A percentile compares a stretch with the other conserved stretches of the same genome.
Evolutionary conservation across 1,284 basidiomycete species (phyloP).

Genomic region (Fomitiporia mediterranea): DNA sequence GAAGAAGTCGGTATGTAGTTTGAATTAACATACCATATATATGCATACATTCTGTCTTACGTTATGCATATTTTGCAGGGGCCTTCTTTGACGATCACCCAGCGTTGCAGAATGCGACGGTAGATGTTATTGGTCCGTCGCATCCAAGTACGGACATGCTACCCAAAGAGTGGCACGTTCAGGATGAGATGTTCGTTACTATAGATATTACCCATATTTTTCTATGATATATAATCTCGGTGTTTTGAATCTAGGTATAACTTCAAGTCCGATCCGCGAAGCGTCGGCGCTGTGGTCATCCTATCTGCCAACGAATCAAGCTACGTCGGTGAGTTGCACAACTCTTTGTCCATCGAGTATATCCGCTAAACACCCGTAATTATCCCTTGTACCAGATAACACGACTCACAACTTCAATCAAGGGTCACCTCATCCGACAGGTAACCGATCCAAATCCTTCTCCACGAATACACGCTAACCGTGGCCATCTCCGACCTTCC

Average conservation of each 20-base stretch:
- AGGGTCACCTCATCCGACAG: slow-evolving; percentile 61
- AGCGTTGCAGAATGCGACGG: slow-evolving; percentile 55
- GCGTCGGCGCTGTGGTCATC: slow-evolving; percentile 58
- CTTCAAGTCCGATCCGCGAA: slow-evolving; percentile 72
- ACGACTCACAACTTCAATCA: slow-evolving; percentile 49
- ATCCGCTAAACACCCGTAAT: slow-evolving; percentile 12
- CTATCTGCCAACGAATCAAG: slow-evolving; percentile 66
- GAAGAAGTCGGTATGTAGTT: slow-evolving; percentile 38
- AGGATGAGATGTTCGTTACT: slow-evolving; percentile 50
- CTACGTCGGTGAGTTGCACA: slow-evolving; percentile 50
- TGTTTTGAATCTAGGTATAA: slow-evolving; percentile 50
- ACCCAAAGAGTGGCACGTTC: slow-evolving; percentile 58
- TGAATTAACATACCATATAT: background rate
- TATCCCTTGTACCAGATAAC: slow-evolving; percentile 34
- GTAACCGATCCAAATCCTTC: slow-evolving; percentile 30
- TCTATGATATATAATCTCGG: background rate
- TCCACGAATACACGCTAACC: no score
- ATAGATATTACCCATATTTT: background rate
- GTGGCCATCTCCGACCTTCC: background rate
- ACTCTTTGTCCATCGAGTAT: no score
- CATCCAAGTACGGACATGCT: slow-evolving; percentile 67
- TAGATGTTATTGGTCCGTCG: slow-evolving; percentile 53
- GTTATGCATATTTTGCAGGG: slow-evolving; percentile 31
- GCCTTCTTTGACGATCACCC: slow-evolving; percentile 79
- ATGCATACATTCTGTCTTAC: background rate